Evolutionary conservation across 2,329 filamentous ascomycete species (phyloP).

Genomic region (Uncinocarpus reesii): DNA sequence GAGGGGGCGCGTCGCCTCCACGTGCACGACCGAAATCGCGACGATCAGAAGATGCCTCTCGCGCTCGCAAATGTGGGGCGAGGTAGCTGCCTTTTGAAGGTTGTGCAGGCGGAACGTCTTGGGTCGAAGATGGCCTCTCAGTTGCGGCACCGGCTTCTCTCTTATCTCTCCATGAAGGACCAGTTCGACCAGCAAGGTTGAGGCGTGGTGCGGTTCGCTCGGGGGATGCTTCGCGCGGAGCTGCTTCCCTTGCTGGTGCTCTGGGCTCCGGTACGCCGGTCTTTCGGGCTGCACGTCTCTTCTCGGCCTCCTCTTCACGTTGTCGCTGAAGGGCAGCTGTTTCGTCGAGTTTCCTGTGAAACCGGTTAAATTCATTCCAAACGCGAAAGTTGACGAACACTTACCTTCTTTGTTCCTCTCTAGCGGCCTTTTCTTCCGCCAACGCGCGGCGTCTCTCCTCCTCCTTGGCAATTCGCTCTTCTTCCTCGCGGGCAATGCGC

Average conservation of each 20-base stretch:
- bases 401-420: constrained; percentile 50
- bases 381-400: constrained; percentile 22
- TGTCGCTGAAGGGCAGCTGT: constrained; percentile 58
- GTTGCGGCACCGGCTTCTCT: constrained; percentile 25
- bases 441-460: constrained; percentile 68
- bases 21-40: constrained; percentile 3
- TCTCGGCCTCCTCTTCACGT: constrained; percentile 80
- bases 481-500: constrained; percentile 66
- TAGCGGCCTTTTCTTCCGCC: constrained; percentile 56
- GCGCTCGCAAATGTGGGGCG: constrained; percentile 14
- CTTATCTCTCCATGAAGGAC: constrained; percentile 50
- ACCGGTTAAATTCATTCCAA: not conserved
- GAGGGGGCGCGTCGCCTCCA: constrained; percentile 4
- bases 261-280: constrained; percentile 37
- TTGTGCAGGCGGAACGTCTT: constrained; percentile 23
- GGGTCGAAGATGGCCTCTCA: constrained; percentile 20
- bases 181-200: constrained; percentile 42
- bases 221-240: constrained; percentile 43
- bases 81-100: constrained; percentile 15
- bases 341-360: constrained; percentile 50
- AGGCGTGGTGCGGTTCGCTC: constrained; percentile 47
- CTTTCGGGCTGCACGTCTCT: constrained; percentile 59
- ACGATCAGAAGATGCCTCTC: constrained; percentile 13
- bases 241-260: constrained; percentile 41
- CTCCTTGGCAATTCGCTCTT: constrained; percentile 68